phyloP scores from a whole-genome alignment of 2,329 filamentous ascomycete genomes.

The Colletotrichum destructivum region DNA sequence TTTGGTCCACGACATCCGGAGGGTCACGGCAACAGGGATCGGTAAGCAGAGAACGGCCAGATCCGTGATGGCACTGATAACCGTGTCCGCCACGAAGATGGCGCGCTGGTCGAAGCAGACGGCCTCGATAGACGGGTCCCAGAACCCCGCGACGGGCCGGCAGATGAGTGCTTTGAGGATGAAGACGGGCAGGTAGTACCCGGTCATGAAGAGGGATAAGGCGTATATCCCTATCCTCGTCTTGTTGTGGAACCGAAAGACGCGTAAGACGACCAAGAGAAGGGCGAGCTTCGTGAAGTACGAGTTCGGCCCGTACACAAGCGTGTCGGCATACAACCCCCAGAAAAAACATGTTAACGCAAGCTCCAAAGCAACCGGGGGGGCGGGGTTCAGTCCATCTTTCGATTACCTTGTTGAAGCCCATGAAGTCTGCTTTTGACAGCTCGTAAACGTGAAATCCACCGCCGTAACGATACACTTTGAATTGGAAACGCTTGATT shows the following conservation, averaged over 20 bases:
- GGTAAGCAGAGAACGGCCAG: conserved; percentile 50
- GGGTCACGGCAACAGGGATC: conserved; percentile 50
- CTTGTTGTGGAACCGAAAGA: conserved; percentile 59
- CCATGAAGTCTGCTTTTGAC: conserved; percentile 46
- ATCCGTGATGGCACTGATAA: conserved; percentile 52
- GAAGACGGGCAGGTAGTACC: conserved; percentile 50
- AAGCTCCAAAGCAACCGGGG: too few species aligned
- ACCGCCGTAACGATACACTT: conserved; percentile 52
- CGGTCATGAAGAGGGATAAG: conserved; percentile 54
- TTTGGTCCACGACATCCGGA: conserved; percentile 49
- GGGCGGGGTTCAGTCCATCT: too few species aligned
- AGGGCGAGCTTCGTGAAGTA: conserved; percentile 58
- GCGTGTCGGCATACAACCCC: conserved; percentile 56
- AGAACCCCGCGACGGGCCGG: conserved; percentile 58
- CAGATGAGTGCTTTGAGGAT: conserved; percentile 60
- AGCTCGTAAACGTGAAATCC: conserved; percentile 55
- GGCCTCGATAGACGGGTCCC: conserved; percentile 48
- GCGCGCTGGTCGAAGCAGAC: conserved; percentile 55
- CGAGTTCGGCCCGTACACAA: conserved; percentile 62
- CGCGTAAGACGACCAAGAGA: conserved; percentile 59
- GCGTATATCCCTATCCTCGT: conserved; percentile 55
- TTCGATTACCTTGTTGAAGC: conserved; percentile 53
- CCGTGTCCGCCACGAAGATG: conserved; percentile 51
- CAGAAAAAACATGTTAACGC: conserved; percentile 9
- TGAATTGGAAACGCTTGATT: neutral